Evolutionary conservation across 352 stramenopile species (phyloP), one percentile per base, ranked within the genome.

Genomic region (Pythium aphanidermatum): DNA sequence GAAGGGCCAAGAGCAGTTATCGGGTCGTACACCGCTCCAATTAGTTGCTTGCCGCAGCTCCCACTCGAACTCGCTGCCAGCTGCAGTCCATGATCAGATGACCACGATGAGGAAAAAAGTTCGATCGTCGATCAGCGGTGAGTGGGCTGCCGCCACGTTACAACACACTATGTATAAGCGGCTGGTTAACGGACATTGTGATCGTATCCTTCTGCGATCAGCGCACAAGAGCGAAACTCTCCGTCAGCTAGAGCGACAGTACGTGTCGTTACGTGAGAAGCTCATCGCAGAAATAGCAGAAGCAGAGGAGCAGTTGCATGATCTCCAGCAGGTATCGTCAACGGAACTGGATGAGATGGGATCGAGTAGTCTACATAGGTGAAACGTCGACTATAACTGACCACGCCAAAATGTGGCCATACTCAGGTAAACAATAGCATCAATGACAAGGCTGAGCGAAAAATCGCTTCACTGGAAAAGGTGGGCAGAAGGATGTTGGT

Each of bases 371-470:
- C n/a, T 13, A 29, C 17, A 11, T 16, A 9, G 9, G 16, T 25
- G 29, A 26, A 46, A 42, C 25, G 14, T 25, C 23, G 17, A 26
- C 13, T 31, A n/a, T 45, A 48, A 42, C 41, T 42, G n/a, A 41
- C 16, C 1, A 13, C 16, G 25, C 9, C n/a, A 23, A 6, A 10
- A 34, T 12, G 14, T 38, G 16, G 7, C 26, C 30, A 21, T 38
- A 0, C n/a, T n/a, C 41, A 68, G 55, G 51, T 48, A 25, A 55
- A 65, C 29, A 28, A 68, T 5, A 64, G 33, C 31, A 64, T 68
- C 35, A 58, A 58, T 24, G 48, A 56, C n/a, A 61, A 62, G 27
- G 42, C 55, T 20, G 39, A 58, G 16, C 36, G 27, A n/a, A 55
- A 65, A 14, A 37, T 65, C n/a, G 31, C 48, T 21, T 21, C 36